Percentiles rank a stretch among this genome's conserved stretches.
phyloP scores from a whole-genome alignment of 345 rosid genomes.

The Ceriops tagal region DNA sequence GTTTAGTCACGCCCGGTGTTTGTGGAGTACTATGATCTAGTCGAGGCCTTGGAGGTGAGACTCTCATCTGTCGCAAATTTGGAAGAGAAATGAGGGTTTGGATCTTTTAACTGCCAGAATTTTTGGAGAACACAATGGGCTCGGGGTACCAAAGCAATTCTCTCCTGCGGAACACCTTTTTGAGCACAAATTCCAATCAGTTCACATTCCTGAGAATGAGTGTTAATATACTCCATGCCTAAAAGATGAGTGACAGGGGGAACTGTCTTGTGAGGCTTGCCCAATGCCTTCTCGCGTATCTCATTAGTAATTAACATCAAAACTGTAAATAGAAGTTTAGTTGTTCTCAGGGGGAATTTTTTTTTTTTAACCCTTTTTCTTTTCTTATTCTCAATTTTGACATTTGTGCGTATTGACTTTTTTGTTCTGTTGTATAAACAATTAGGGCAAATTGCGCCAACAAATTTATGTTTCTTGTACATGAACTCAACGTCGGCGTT shows the following conservation, averaged over 20 bases:
- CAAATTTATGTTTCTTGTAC: neutral
- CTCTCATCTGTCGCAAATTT: slow-evolving; percentile 8
- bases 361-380: neutral
- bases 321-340: slow-evolving; percentile 34
- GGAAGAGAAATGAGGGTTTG: slow-evolving; percentile 25
- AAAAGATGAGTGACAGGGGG: slow-evolving; percentile 2
- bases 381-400: neutral
- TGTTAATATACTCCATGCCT: neutral
- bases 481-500: neutral
- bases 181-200: neutral
- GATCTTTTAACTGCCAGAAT: neutral
- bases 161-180: neutral
- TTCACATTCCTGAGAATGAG: neutral
- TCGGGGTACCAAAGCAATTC: neutral
- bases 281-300: neutral
- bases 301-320: slow-evolving; percentile 1
- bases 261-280: neutral
- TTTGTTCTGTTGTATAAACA: slow-evolving; percentile 13
- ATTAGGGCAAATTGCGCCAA: slow-evolving; percentile 14
- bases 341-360: neutral
- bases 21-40: neutral
- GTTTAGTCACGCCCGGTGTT: neutral
- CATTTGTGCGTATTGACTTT: slow-evolving; percentile 9
- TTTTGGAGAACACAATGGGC: neutral
- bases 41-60: slow-evolving; percentile 37